These are phyloP conservation scores for Aspergillus sclerotiicarbonarius DNA, from an alignment of 495 filamentous ascomycete species.

Conservation along the genomic window DNA sequence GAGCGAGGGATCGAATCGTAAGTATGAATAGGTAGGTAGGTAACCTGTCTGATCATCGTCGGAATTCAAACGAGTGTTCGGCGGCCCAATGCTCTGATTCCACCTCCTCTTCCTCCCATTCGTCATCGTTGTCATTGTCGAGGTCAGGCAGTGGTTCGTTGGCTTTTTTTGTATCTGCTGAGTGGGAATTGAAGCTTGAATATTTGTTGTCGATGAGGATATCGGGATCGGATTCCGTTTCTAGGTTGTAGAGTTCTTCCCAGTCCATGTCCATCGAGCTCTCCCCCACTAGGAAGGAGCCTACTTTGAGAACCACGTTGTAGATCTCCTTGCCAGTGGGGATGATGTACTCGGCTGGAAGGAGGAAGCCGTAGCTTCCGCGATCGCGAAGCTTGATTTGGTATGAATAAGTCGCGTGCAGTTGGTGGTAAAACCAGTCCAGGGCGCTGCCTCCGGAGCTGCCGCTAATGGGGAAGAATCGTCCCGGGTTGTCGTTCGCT, in stretches of 20 bases:
- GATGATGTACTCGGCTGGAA: slow-evolving; percentile 83
- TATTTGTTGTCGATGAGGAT: background rate
- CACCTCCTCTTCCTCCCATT: slow-evolving; percentile 9
- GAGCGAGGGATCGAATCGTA: background rate
- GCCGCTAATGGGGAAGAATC: slow-evolving; percentile 56
- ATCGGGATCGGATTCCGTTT: background rate
- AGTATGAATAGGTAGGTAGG: background rate
- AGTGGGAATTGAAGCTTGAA: too few relatives aligned
- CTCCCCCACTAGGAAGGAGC: slow-evolving; percentile 63
- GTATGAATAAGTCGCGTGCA: slow-evolving; percentile 79
- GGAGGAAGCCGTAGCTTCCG: slow-evolving; percentile 89
- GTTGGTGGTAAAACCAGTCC: slow-evolving; percentile 94
- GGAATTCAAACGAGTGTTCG: slow-evolving; percentile 10
- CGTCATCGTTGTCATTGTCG: background rate
- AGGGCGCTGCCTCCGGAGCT: slow-evolving; percentile 76
- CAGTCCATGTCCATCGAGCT: slow-evolving; percentile 17
- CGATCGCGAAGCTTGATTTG: slow-evolving; percentile 95
- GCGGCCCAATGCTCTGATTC: slow-evolving; percentile 3
- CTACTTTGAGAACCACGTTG: slow-evolving; percentile 76
- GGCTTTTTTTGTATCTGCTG: background rate
- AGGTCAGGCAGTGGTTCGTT: background rate
- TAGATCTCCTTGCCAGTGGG: slow-evolving; percentile 87
- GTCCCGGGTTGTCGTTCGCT: slow-evolving; percentile 15
- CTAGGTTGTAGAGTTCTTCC: slow-evolving; percentile 19
- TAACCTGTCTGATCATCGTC: slow-evolving; percentile 5